These are phyloP conservation scores for Cyberlindnera amylophila DNA, from an alignment of 805 yeast genomes.

Conservation along the genomic window DNA sequence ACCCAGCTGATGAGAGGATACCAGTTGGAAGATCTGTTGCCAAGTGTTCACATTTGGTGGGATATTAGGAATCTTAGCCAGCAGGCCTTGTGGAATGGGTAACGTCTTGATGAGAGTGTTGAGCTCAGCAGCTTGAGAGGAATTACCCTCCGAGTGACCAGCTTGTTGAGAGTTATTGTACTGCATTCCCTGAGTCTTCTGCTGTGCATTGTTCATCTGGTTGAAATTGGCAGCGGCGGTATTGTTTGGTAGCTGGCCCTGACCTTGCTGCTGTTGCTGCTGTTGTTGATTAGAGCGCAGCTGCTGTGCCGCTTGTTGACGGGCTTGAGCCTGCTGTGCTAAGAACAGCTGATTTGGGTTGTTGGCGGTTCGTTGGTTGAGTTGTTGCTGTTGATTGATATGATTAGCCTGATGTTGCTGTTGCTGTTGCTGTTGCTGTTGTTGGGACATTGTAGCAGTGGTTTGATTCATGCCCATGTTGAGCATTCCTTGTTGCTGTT, in stretches of 20 bases:
- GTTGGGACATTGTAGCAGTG: constrained; percentile 1
- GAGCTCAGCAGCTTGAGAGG: constrained; percentile 28
- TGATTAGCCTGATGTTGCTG: constrained; percentile 26
- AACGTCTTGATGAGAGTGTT: constrained; percentile 47
- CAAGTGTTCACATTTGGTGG: constrained; percentile 81
- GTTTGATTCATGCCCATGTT: constrained; percentile 5
- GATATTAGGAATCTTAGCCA: constrained; percentile 65
- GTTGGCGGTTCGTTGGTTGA: constrained; percentile 15
- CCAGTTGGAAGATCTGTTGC: constrained; percentile 67
- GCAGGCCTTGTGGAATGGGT: constrained; percentile 68
- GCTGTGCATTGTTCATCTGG: constrained; percentile 7
- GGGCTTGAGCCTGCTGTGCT: constrained; percentile 48
- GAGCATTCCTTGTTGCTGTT: constrained; percentile 7
- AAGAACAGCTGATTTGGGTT: constrained; percentile 34
- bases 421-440: constrained; percentile 24
- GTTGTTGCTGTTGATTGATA: constrained; percentile 19
- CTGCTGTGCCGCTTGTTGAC: constrained; percentile 46
- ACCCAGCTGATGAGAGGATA: constrained; percentile 55
- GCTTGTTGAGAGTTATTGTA: constrained; percentile 1
- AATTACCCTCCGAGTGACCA: background rate
- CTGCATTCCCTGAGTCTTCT: background rate
- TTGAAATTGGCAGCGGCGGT: constrained; percentile 6
- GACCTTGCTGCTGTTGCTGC: too few species aligned
- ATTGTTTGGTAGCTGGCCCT: background rate
- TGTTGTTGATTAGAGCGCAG: constrained; percentile 26